Base-by-base conservation (phyloP, 305 asterid genomes). In the Plantago coronopus region DNA sequence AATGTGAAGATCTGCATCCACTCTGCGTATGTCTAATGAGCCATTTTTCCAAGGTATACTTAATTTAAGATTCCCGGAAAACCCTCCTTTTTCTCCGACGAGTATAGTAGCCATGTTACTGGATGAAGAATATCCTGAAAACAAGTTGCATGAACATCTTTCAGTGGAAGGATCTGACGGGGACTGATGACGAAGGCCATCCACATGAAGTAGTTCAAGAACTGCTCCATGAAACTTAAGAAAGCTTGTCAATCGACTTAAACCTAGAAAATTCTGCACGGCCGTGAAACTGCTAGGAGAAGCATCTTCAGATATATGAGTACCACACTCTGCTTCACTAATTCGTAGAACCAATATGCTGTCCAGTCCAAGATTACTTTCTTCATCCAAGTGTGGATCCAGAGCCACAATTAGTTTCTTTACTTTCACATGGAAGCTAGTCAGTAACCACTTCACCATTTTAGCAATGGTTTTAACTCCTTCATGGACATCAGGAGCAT, bases 41-140 rank as follows among this genome's bases (percentile, higher is more conserved):
- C 99, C 97, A 76, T 88, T 86, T 74, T 86, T 83, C 99, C 96
- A 94, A 57, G 97, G 99, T 73, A 94, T 83, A 72, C 85, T 82
- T 59, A 86, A 61, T 75, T 79, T 87, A n/a, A 94, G 81, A 63
- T 68, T 77, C 72, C 99, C 99, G 5, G 97, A 88, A 76, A 94
- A 86, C 10, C 96, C 97, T 43, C 81, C 95, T 42, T 74, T 75
- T 71, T 86, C 82, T 62, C 97, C 96, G 20, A 85, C 76, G 61
- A 94, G 69, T 58, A 90, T 61, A 9, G 86, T 74, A 54, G 79
- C 76, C 73, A 61, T 78, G 54, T 80, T 78, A 62, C 76, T 79
- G 34, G 82, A 70, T 59, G 81, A 76, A 61, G 67, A 62, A 72
- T 72, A 37, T 40, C 80, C 89, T 19, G 80, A 73, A 48, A 74